These are phyloP conservation scores for Talaromyces trachyspermus DNA, from an alignment of 495 filamentous ascomycete genomes.

Conservation along the genomic window DNA sequence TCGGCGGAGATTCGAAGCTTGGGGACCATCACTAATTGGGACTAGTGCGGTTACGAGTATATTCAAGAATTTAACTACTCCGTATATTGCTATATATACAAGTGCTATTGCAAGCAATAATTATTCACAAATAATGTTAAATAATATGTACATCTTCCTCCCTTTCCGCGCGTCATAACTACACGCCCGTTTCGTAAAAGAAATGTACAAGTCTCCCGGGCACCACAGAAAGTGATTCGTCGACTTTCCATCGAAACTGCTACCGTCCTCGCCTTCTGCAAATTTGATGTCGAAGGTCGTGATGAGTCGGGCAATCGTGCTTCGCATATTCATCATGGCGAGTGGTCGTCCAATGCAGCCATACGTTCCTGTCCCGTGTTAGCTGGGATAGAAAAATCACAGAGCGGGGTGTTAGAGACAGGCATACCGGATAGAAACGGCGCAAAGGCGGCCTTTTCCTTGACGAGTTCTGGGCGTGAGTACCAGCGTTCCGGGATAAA, in stretches of 20 bases:
- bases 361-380: constrained; percentile 15
- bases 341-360: constrained; percentile 23
- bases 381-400: background rate
- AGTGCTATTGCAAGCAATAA: no score
- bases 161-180: background rate
- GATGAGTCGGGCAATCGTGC: constrained; percentile 15
- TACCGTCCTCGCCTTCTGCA: constrained; percentile 12
- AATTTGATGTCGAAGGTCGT: constrained; percentile 19
- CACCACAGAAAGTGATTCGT: constrained; percentile 9
- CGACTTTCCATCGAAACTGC: constrained; percentile 8
- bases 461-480: constrained; percentile 34
- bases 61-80: background rate
- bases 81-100: no score
- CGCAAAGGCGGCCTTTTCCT: constrained; percentile 8
- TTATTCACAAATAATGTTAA: no score
- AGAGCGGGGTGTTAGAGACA: background rate
- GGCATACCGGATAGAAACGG: constrained; percentile 2
- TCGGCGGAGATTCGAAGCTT: constrained; percentile 4
- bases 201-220: constrained; percentile 5
- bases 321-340: constrained; percentile 21
- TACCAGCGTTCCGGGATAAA: constrained; percentile 50
- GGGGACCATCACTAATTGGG: background rate
- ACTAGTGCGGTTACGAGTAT: background rate
- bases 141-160: background rate
- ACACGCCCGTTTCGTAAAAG: constrained; percentile 1